Conservation (phyloP, 176 grass and related monocot species). For the Carex littledalei region DNA sequence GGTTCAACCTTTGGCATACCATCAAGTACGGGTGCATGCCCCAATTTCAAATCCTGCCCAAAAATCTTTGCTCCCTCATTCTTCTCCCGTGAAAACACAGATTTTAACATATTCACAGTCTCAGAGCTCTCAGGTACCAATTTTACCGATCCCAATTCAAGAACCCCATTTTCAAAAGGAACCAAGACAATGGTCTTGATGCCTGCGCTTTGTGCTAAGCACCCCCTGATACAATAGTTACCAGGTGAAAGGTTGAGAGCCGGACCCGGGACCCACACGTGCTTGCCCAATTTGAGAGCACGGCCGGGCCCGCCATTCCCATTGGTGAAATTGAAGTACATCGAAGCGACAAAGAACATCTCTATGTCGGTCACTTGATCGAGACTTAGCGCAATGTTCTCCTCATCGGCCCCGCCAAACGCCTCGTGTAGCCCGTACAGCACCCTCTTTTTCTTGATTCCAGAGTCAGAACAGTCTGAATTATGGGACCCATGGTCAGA, state of each 20-base stretch:
- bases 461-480: constrained; percentile 15
- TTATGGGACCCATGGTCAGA: constrained; percentile 33
- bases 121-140: constrained; percentile 53
- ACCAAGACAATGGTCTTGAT: constrained; percentile 78
- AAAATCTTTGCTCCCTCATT: constrained; percentile 78
- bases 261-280: constrained; percentile 62
- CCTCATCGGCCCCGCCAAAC: constrained; percentile 69
- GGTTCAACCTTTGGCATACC: constrained; percentile 46
- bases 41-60: constrained; percentile 90
- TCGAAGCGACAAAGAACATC: constrained; percentile 89
- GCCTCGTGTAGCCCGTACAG: constrained; percentile 59
- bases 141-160: constrained; percentile 84
- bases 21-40: constrained; percentile 27
- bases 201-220: constrained; percentile 55
- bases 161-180: constrained; percentile 81
- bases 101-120: constrained; percentile 52
- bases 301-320: constrained; percentile 66
- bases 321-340: constrained; percentile 89
- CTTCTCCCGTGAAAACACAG: constrained; percentile 62
- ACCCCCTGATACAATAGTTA: constrained; percentile 86
- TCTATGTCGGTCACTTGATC: constrained; percentile 90
- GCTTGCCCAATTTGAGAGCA: constrained; percentile 54
- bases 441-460: constrained; percentile 53
- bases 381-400: constrained; percentile 72
- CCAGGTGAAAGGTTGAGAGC: constrained; percentile 40